Base-by-base conservation (phyloP, 768 basidiomycete species). In the Kwoniella sp. region DNA sequence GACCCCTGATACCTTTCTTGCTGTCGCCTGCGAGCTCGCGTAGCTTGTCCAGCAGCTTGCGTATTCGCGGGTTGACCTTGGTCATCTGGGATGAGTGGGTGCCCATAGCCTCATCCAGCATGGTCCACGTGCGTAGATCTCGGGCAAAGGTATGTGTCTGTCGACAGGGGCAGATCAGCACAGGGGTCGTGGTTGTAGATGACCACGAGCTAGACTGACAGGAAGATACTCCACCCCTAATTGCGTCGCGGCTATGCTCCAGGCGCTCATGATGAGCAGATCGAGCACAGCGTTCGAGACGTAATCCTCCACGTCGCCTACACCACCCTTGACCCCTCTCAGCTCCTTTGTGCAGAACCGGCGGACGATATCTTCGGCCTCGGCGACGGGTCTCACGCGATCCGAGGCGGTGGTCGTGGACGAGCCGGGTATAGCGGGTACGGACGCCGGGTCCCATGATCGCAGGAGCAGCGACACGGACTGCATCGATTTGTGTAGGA, bases 81-180 rank as follows among this genome's bases (percentile, higher is more conserved):
- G 28, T 17, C 36, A 65, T 31, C 42, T 48, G 46, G 1, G 45
- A 29, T 14, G 40, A 53, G 66, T 75, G 57, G 20, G 80, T 60
- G 28, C 78, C 74, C 22, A 84, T 80, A 5, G 76, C 75, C 52
- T 72, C 74, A 39, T 63, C 66, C 51, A 80, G 44, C 57, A 56
- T 25, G 71, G 71, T 26, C 77, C 53, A 50, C 65, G 79, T 62
- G 22, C 92, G 83, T 56, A 89, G 86, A 73, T 98, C 93, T 19
- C 93, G 82, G 37, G 92, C 93, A 66, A 98, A 98, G 65, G 86
- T 89, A 57, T 87, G 91, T n/a, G 83, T 80, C 88, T 89, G 17
- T 26, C 20, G 20, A 29, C 22, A 26, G 12, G 5, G 22, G 11
- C 7, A n/a, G 46, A 26, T n/a, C 14, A 10, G 28, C 17, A 20